These are phyloP conservation scores for Phytophthora pistaciae DNA, from an alignment of 352 stramenopile genomes.

Conservation along the genomic window DNA sequence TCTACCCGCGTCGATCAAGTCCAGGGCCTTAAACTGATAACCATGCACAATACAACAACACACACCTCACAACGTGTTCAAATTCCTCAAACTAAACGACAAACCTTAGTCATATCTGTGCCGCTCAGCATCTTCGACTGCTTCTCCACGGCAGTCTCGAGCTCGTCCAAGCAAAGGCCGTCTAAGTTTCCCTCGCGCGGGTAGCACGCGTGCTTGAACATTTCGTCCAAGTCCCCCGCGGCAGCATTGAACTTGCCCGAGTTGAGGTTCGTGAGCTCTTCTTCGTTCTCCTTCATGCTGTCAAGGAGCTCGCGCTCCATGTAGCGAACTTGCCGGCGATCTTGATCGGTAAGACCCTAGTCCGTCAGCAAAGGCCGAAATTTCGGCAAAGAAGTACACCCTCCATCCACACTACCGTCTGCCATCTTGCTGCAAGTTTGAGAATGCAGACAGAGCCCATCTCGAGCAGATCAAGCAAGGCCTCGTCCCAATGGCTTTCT, in stretches of 20 bases:
- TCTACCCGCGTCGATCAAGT: conserved; percentile 3
- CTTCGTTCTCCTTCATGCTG: conserved; percentile 12
- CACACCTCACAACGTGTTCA: background rate
- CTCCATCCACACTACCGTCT: background rate
- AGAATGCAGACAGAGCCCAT: background rate
- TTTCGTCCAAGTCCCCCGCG: conserved; percentile 7
- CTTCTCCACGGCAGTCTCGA: conserved; percentile 6
- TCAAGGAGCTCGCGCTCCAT: conserved; percentile 11
- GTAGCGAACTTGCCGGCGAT: conserved; percentile 17
- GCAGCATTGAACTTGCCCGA: conserved; percentile 21
- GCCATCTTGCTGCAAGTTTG: background rate
- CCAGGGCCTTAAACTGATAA: conserved; percentile 8
- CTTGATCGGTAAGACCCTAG: conserved; percentile 10
- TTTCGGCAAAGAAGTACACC: background rate
- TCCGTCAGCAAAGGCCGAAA: conserved; percentile 10
- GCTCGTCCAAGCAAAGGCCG: conserved; percentile 17
- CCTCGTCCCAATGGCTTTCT: background rate
- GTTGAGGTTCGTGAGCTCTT: conserved; percentile 6
- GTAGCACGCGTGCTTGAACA: conserved; percentile 16
- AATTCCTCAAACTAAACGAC: background rate
- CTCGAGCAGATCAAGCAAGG: background rate
- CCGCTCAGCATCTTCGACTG: conserved; percentile 5
- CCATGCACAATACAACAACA: background rate
- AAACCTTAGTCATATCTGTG: conserved; percentile 25
- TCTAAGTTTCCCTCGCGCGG: conserved; percentile 15